A percentile compares a stretch with the other conserved stretches of the same genome.
phyloP scores from a whole-genome alignment of 169 alveolate species.

The Perkinsus chesapeaki region DNA sequence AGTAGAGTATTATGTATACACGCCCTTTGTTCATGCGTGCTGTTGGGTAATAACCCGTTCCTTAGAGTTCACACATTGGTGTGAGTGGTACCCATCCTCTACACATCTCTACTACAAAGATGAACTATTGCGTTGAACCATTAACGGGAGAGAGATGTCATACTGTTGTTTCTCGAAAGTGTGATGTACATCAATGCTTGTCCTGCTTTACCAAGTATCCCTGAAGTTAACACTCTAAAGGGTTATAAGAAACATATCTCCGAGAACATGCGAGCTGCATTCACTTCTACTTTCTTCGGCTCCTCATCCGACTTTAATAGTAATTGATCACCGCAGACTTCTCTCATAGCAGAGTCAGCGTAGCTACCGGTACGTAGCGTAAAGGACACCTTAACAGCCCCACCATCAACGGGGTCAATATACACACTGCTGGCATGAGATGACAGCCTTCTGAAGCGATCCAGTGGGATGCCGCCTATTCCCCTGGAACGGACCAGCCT shows the following conservation, averaged over 20 bases:
- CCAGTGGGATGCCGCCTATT: not conserved
- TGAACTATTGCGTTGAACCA: too few relatives aligned
- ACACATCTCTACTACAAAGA: too few relatives aligned
- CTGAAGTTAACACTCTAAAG: too few relatives aligned
- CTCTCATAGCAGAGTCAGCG: not conserved
- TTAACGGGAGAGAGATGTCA: too few relatives aligned
- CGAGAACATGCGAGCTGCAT: not conserved
- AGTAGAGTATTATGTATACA: too few relatives aligned
- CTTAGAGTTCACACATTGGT: too few relatives aligned
- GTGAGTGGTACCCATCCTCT: too few relatives aligned
- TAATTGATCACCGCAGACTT: not conserved
- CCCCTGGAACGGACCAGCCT: not conserved
- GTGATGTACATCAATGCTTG: too few relatives aligned
- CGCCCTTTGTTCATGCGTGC: too few relatives aligned
- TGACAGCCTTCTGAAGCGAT: not conserved
- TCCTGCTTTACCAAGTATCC: too few relatives aligned
- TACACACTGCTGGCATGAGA: not conserved
- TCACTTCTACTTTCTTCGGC: not conserved
- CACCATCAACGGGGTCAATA: not conserved
- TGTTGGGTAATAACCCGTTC: too few relatives aligned
- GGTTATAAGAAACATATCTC: not conserved
- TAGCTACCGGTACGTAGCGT: not conserved
- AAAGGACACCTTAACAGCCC: not conserved
- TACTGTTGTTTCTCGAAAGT: too few relatives aligned
- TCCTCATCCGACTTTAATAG: not conserved